Percentiles rank a stretch among this genome's conserved stretches.
phyloP scores from a whole-genome alignment of 176 grass and related monocot genomes.

The Luzula sylvatica region DNA sequence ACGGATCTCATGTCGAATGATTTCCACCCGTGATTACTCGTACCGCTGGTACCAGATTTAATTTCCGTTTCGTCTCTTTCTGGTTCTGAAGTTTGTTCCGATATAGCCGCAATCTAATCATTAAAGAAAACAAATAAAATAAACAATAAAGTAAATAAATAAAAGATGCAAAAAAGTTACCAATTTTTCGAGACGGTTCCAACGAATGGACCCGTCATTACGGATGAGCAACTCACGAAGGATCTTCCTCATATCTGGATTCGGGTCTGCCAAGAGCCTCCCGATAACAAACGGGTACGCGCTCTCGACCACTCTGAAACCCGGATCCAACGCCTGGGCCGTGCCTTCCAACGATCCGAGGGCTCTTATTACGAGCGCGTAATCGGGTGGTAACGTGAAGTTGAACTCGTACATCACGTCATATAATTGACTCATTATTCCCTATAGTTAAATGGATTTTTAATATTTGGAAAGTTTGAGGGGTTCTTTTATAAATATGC shows the following conservation, averaged over 20 bases:
- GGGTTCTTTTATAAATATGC: constrained; percentile 2
- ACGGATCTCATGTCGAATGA: constrained; percentile 90
- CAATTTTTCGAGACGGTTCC: constrained; percentile 83
- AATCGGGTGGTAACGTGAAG: constrained; percentile 92
- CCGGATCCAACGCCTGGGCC: constrained; percentile 87
- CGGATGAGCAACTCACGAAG: constrained; percentile 69
- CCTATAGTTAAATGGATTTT: constrained; percentile 33
- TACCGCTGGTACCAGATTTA: constrained; percentile 34
- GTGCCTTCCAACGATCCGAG: constrained; percentile 95
- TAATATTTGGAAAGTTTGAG: too few species aligned
- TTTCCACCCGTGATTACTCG: constrained; percentile 39
- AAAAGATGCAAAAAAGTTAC: constrained; percentile 27
- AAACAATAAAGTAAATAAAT: constrained; percentile 1
- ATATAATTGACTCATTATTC: constrained; percentile 78
- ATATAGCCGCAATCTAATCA: constrained; percentile 79
- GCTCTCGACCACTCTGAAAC: constrained; percentile 91
- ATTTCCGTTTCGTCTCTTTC: neutral
- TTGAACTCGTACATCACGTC: constrained; percentile 96
- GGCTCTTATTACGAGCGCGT: constrained; percentile 89
- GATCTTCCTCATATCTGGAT: constrained; percentile 94
- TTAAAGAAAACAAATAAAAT: constrained; percentile 3
- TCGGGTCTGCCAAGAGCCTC: constrained; percentile 77
- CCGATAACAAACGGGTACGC: constrained; percentile 94
- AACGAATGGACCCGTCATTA: constrained; percentile 80
- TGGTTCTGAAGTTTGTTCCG: constrained; percentile 49